Base-by-base conservation (phyloP, 257 asterid species). In the Solanum arcanum region DNA sequence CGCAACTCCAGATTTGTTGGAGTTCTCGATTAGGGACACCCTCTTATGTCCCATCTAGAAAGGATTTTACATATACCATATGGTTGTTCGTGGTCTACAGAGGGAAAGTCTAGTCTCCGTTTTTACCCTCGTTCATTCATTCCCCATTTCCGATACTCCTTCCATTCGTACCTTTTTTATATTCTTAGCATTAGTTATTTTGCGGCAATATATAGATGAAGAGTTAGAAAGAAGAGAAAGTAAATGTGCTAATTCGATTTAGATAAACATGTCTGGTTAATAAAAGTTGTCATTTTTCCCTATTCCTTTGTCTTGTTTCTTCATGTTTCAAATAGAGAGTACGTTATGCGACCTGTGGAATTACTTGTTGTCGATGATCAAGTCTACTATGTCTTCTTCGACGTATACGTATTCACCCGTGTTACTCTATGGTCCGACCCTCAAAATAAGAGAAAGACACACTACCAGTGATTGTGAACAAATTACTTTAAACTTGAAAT, bases 1-100 rank as follows among this genome's bases (percentile, higher is more conserved):
- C 1, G 87, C 97, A 97, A 2, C 93, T 77, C 93, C 91, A 6
- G 93, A 93, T 91, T 92, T 90, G 74, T 84, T 95, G 90, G 95
- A 95, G 91, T 86, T 95, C 41, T 91, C 94, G 72, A 85, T 86
- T 33, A 89, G 86, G 83, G 87, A 47, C 42, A 64, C 39, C 31
- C 6, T 42, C 75, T 60, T 47, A 77, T 2, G 46, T 74, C 70
- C 35, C 59, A 75, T 1, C 27, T 10, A 27, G 20, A 56, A 56
- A 56, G 64, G 64, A 18, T 56, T 56, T 18, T 56, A 56, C 64
- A 18, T 56, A 56, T 56, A 9, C 20, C n/a, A 18, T 56, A 56
- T 56, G n/a, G 64, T 56, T 56, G 64, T 4, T 56, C n/a, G 2
- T 18, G 64, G 64, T 59, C 66, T 56, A 3, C 66, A 20, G 12